phyloP scores from a whole-genome alignment of 2,329 filamentous ascomycete genomes.

The Pseudogymnoascus sp. region DNA sequence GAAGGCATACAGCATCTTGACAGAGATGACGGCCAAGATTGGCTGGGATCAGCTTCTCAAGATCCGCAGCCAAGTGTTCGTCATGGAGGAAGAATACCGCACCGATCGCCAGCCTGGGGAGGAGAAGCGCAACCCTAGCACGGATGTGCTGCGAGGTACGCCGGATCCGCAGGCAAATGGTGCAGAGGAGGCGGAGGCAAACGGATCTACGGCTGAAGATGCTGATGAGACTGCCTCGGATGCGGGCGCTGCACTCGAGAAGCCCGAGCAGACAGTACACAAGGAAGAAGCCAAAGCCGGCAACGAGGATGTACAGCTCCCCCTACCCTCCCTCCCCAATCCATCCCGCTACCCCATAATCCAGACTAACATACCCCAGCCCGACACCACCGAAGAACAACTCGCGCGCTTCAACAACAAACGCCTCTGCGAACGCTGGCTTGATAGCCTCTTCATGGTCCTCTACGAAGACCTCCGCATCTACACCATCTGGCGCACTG shows the following conservation, averaged over 20 bases:
- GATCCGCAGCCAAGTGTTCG: conserved; percentile 93
- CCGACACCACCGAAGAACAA: conserved; percentile 57
- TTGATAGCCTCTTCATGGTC: conserved; percentile 98
- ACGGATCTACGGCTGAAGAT: conserved; percentile 17
- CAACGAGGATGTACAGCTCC: conserved; percentile 53
- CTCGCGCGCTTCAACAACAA: conserved; percentile 95
- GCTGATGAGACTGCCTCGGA: conserved; percentile 15
- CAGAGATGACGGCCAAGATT: conserved; percentile 92
- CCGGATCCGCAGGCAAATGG: conserved; percentile 46
- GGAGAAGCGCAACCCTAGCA: conserved; percentile 66
- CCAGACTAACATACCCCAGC: conserved; percentile 34
- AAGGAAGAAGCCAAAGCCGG: conserved; percentile 71
- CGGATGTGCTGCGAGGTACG: conserved; percentile 65
- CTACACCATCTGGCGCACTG: conserved; percentile 98
- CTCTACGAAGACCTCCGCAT: conserved; percentile 95
- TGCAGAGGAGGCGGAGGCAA: conserved; percentile 24
- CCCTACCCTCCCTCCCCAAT: background rate
- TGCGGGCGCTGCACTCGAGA: conserved; percentile 48
- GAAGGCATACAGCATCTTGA: conserved; percentile 87
- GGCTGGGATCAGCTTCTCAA: conserved; percentile 95
- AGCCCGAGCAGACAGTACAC: conserved; percentile 69
- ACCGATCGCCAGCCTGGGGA: conserved; percentile 66
- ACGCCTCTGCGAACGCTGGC: conserved; percentile 91
- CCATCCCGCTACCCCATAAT: conserved; percentile 18
- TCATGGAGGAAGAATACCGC: conserved; percentile 98